These are phyloP conservation scores for Aegilops speltoides DNA, from an alignment of 176 grass and related monocot species.

Conservation along the genomic window DNA sequence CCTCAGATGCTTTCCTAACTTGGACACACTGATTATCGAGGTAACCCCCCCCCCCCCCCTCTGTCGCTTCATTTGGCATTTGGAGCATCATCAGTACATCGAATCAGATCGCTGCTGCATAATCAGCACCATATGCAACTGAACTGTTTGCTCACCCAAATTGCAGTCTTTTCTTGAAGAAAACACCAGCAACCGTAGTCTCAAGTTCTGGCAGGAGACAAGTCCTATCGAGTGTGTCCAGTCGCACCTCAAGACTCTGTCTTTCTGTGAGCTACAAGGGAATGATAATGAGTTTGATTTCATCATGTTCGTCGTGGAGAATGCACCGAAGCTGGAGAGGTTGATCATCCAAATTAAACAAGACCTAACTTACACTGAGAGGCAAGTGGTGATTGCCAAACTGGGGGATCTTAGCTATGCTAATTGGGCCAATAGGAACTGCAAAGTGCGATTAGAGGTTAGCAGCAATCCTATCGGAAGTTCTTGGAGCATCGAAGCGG, in stretches of 20 bases:
- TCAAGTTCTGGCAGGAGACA: background rate
- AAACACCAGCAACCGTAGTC: background rate
- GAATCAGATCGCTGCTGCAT: background rate
- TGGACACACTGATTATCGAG: background rate
- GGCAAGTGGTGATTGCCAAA: background rate
- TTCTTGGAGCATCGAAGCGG: background rate
- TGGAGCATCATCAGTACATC: background rate
- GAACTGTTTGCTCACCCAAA: background rate
- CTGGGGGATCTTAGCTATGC: background rate
- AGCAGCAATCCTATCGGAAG: background rate
- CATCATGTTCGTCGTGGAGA: background rate
- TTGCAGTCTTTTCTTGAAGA: background rate
- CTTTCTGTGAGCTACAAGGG: background rate
- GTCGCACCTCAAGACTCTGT: background rate
- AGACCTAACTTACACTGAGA: background rate
- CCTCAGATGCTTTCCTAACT: conserved; percentile 38
- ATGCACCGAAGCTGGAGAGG: background rate
- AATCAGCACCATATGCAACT: background rate
- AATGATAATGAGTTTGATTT: background rate
- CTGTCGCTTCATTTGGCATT: too few relatives aligned
- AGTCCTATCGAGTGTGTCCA: conserved; percentile 3
- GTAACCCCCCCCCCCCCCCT: background rate
- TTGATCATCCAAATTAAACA: background rate
- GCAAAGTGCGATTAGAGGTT: background rate
- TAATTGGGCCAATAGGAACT: background rate